Percentiles rank a stretch among this genome's conserved stretches.
Conservation (phyloP, 140 eudicot genomes). For the Artemisia princeps region DNA sequence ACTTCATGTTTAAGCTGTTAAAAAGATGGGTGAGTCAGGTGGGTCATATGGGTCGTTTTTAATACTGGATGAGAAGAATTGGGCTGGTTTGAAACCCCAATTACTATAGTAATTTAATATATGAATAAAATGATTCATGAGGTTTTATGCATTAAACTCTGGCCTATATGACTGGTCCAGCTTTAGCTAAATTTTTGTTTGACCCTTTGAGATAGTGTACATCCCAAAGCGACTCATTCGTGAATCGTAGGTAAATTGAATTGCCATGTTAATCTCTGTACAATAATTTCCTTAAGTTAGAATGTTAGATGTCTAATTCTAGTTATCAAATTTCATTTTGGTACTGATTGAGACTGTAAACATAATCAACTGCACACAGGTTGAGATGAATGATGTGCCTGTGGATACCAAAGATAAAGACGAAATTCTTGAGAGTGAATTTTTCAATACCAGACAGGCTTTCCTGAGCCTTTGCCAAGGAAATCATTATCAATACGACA, state of each 20-base stretch:
- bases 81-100: too few relatives aligned
- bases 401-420: slow-evolving; percentile 74
- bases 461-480: slow-evolving; percentile 92
- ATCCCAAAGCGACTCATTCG: not conserved
- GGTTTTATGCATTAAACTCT: too few relatives aligned
- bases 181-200: too few relatives aligned
- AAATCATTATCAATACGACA: slow-evolving; percentile 86
- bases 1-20: not conserved
- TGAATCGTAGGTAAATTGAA: too few relatives aligned
- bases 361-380: slow-evolving; percentile 41
- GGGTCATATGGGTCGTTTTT: too few relatives aligned
- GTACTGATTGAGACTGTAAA: slow-evolving; percentile 12
- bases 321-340: not conserved
- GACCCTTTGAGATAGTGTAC: not conserved
- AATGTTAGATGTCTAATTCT: not conserved
- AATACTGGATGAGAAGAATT: too few relatives aligned
- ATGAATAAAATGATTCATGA: too few relatives aligned
- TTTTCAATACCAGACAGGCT: slow-evolving; percentile 80
- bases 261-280: too few relatives aligned
- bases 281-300: not conserved
- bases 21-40: not conserved
- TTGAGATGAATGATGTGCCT: slow-evolving; percentile 54
- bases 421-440: slow-evolving; percentile 85
- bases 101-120: too few relatives aligned
- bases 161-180: too few relatives aligned